Evolutionary conservation across 2,329 filamentous ascomycete genomes (phyloP).

Genomic region (Fusarium sp.): DNA sequence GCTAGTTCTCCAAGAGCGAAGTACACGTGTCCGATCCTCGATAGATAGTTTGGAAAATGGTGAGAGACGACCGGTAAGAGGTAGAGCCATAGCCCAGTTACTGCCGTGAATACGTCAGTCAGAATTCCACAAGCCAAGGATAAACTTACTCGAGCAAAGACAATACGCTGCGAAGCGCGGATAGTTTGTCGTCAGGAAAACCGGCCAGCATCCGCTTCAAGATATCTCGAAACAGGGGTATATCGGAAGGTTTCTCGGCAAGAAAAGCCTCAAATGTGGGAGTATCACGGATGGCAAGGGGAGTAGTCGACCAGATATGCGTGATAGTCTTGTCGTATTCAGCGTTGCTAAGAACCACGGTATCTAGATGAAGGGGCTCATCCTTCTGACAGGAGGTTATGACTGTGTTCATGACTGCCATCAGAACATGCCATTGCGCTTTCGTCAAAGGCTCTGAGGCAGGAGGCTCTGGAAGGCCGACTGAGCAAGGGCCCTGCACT

Average conservation of each 20-base stretch:
- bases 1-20: not conserved
- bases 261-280: not conserved
- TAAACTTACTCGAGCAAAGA: not conserved
- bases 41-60: not conserved
- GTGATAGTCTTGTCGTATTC: no score
- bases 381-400: constrained; percentile 8
- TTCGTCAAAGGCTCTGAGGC: not conserved
- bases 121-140: no score
- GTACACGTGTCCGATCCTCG: not conserved
- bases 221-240: not conserved
- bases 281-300: no score
- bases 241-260: not conserved
- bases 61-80: not conserved
- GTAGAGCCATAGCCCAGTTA: not conserved
- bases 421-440: constrained; percentile 4
- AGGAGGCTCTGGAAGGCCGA: not conserved
- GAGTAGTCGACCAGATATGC: no score
- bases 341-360: not conserved
- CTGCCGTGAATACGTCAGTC: no score
- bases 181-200: not conserved
- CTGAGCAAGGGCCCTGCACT: not conserved
- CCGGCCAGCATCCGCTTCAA: not conserved
- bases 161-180: not conserved
- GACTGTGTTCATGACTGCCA: constrained; percentile 11
- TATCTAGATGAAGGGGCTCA: no score